Evolutionary conservation across 2,329 filamentous ascomycete species (phyloP), one percentile per base, ranked within the genome.

Genomic region (Trichoderma polysporum): DNA sequence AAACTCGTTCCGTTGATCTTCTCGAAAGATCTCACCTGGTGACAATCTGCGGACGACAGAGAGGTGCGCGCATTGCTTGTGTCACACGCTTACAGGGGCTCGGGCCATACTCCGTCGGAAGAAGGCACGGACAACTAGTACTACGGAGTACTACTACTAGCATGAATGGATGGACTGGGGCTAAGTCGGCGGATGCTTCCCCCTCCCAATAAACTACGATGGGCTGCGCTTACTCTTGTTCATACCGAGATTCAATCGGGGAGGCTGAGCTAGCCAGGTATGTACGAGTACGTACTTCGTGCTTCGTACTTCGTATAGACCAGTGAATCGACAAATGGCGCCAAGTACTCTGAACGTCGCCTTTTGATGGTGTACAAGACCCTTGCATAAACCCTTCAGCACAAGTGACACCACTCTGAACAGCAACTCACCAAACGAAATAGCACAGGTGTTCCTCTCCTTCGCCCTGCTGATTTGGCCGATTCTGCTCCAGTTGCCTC

Each of bases 191-290:
- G 22, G 27, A 33, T 8, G n/a, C n/a, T 9, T 17, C 31, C 41
- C 41, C 58, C 58, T 2, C 19, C 45, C 58, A 56, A 56, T 39
- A 37, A 10, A 37, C 31, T 35, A 56, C 53, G 53, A 49, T 39
- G 47, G 49, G 47, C 45, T 61, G 41, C 41, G 57, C 58, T 61
- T 61, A 52, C 45, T 50, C 33, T 39, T 61, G 58, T 37, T 37
- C 58, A 61, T 61, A 61, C 58, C 58, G 58, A 61, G 58, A 61
- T 52, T 50, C 58, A 33, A 56, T 39, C 35, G 15, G 15, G n/a
- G 53, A 56, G 33, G 53, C 29, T 56, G 53, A 37, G 53, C 53
- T 56, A 54, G 31, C 53, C 53, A 27, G 9, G 53, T 19, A 27
- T 27, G 45, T 50, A 33, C 19, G 25, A 41, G 39, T 31, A 59